Base-by-base conservation (phyloP, 2,329 filamentous ascomycete species). In the Rhinocladiella similis region DNA sequence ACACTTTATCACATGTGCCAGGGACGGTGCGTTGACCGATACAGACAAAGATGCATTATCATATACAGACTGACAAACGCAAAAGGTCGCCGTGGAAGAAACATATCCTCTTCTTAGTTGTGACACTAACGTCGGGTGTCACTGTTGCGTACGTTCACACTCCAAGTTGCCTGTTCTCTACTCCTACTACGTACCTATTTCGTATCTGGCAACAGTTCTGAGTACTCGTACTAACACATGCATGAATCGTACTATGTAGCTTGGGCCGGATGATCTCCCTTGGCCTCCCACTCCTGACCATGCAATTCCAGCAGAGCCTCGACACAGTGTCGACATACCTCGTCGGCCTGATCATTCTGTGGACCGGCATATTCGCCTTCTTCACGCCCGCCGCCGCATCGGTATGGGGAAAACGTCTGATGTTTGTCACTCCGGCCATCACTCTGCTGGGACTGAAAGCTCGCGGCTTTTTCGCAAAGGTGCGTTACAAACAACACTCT, bases 221-320 rank as follows among this genome's bases (percentile, higher is more conserved):
- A 5, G 4, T 25, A 25, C 22, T 25, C 4, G 7, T 25, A 25
- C 22, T 25, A 25, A 25, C 22, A 25, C 7, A 25, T 25, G 22
- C 22, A 5, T 7, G 22, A 25, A 7, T 5, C 7, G 22, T 25
- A 25, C 22, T 25, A 25, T 25, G 22, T 25, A 54, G 72, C 10
- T 69, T 75, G 10, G 73, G 72, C 9, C 72, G 73, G 3, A 75
- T 75, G 73, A 67, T 75, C 2, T 73, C 72, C 2, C 73, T 73
- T 14, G 72, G 69, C 20, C 62, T 75, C 1, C 65, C 64, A 10
- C 62, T 74, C 2, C 64, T 75, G 22, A 68, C 69, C 0, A 55
- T 56, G 52, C 66, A 69, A 45, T 76, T 75, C 58, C 51, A 66
- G 2, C 72, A 75, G 38, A 72, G 68, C 43, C 62, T 72, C 3